Evolutionary conservation across 805 yeast species (phyloP).

Genomic region (Hyphopichia homilentoma): DNA sequence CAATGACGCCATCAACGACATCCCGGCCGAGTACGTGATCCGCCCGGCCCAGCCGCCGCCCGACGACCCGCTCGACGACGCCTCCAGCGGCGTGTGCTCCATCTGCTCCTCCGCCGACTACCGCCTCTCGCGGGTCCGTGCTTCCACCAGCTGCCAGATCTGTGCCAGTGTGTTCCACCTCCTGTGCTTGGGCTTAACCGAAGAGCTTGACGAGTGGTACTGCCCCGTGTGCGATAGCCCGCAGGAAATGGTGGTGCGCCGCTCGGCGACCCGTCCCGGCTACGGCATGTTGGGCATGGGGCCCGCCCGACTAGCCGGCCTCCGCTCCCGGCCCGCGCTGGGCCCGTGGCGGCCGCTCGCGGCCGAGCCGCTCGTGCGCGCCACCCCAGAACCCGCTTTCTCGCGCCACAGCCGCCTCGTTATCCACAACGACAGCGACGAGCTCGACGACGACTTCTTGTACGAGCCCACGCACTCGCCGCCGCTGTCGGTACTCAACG

Average conservation of each 20-base stretch:
- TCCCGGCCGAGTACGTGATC: constrained; percentile 35
- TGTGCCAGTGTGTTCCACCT: constrained; percentile 41
- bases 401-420: constrained; percentile 16
- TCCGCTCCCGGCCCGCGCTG: not conserved
- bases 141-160: constrained; percentile 22
- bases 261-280: not conserved
- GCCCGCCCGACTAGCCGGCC: not conserved
- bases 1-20: constrained; percentile 34
- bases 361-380: not conserved
- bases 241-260: constrained; percentile 22
- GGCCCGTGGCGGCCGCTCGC: not conserved
- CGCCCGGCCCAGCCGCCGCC: constrained; percentile 6
- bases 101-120: constrained; percentile 36
- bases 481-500: constrained; percentile 22
- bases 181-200: constrained; percentile 32
- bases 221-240: constrained; percentile 51
- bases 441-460: constrained; percentile 27
- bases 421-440: constrained; percentile 26
- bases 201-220: constrained; percentile 28
- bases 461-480: constrained; percentile 2
- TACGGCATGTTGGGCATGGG: not conserved
- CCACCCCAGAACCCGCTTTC: too few relatives aligned
- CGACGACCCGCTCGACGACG: not conserved
- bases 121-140: constrained; percentile 11
- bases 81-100: constrained; percentile 22